A percentile compares a stretch with the other conserved stretches of the same genome.
These are phyloP conservation scores for Saussurea involucrata DNA, from an alignment of 129 eudicot genomes.

Conservation along the genomic window DNA sequence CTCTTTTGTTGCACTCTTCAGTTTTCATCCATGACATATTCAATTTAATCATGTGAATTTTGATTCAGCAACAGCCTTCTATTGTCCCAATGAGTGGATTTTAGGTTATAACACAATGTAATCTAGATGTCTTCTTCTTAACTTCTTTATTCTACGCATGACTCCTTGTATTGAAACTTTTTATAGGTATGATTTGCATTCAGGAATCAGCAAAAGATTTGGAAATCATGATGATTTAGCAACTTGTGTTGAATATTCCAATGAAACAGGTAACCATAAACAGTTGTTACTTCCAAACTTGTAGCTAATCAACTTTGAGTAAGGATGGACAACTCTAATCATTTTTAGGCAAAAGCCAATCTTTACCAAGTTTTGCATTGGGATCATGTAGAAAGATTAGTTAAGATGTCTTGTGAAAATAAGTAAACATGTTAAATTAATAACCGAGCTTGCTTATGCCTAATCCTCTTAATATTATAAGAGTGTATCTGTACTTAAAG, in stretches of 20 bases:
- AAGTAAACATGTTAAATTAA: background rate
- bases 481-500: background rate
- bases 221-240: slow-evolving; percentile 85
- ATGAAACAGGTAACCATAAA: slow-evolving; percentile 58
- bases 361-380: background rate
- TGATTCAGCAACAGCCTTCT: background rate
- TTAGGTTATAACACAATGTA: background rate
- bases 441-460: background rate
- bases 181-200: slow-evolving; percentile 69
- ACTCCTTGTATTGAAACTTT: slow-evolving; percentile 8
- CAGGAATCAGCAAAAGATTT: slow-evolving; percentile 38
- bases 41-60: background rate
- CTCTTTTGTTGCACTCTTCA: background rate
- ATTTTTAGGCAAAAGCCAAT: background rate
- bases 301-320: background rate
- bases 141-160: background rate
- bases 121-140: background rate
- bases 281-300: slow-evolving; percentile 8
- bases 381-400: background rate
- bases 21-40: slow-evolving; percentile 9
- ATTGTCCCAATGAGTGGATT: background rate
- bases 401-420: background rate
- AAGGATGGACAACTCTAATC: background rate
- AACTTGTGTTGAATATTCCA: slow-evolving; percentile 72
- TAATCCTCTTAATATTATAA: background rate